Evolutionary conservation across 768 basidiomycete species (phyloP).

Genomic region (Serendipita sp.): DNA sequence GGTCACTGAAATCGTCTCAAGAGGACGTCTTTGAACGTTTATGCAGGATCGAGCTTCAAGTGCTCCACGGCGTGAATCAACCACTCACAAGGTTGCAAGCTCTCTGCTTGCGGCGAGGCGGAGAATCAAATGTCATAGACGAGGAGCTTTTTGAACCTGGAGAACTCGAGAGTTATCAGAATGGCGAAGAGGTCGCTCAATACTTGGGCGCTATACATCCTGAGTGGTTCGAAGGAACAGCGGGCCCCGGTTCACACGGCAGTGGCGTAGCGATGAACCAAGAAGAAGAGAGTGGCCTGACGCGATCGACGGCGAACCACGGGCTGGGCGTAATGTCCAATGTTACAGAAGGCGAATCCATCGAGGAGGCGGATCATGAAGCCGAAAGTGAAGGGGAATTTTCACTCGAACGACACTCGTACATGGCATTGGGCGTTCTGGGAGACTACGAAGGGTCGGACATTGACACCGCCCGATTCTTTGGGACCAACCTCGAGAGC

Average conservation of each 20-base stretch:
- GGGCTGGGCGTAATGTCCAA: too few relatives aligned
- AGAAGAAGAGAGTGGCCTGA: too few relatives aligned
- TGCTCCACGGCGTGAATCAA: constrained; percentile 26
- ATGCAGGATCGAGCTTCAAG: constrained; percentile 47
- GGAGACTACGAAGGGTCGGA: not conserved
- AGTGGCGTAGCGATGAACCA: too few relatives aligned
- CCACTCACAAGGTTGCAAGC: constrained; percentile 1
- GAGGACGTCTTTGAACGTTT: constrained; percentile 37
- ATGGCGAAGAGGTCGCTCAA: not conserved
- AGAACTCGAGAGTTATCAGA: not conserved
- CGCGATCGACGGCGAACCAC: too few relatives aligned
- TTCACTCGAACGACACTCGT: not conserved
- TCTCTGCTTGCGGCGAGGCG: not conserved
- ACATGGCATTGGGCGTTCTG: not conserved
- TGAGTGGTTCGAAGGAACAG: not conserved
- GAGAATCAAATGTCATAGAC: not conserved
- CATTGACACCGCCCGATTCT: not conserved
- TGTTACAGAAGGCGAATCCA: too few relatives aligned
- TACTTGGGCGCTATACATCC: not conserved
- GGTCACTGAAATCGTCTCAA: not conserved
- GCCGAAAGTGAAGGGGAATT: not conserved
- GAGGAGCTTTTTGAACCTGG: not conserved
- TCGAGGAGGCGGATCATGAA: not conserved
- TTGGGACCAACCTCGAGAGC: not conserved
- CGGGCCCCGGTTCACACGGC: too few relatives aligned